These are phyloP conservation scores for Diaporthe australafricana DNA, from an alignment of 2,329 filamentous ascomycete genomes.

Conservation along the genomic window DNA sequence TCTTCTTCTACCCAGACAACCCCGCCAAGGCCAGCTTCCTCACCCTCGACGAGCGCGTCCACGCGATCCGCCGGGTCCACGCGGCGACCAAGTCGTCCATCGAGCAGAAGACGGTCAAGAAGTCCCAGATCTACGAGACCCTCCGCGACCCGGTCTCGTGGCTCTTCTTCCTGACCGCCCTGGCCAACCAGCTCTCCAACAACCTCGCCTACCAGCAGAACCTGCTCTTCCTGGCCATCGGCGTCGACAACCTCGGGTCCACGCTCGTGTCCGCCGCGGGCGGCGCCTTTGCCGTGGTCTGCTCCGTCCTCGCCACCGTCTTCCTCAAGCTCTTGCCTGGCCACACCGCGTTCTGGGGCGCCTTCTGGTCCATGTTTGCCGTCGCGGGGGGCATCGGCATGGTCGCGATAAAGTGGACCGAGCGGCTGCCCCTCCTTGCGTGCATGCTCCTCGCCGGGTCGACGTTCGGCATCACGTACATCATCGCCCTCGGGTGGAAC, in stretches of 20 bases:
- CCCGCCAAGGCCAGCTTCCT: slow-evolving; percentile 39
- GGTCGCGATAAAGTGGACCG: slow-evolving; percentile 46
- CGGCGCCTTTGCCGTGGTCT: slow-evolving; percentile 48
- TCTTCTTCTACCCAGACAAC: slow-evolving; percentile 47
- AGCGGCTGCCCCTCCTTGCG: slow-evolving; percentile 45
- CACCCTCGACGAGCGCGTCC: slow-evolving; percentile 39
- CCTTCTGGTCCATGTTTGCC: slow-evolving; percentile 47
- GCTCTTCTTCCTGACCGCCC: slow-evolving; percentile 44
- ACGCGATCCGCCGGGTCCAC: slow-evolving; percentile 46
- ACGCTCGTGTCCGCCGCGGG: slow-evolving; percentile 53
- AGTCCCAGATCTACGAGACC: slow-evolving; percentile 39
- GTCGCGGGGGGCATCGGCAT: slow-evolving; percentile 46
- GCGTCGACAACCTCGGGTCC: slow-evolving; percentile 51
- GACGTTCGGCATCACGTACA: slow-evolving; percentile 50
- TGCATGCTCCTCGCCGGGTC: slow-evolving; percentile 46
- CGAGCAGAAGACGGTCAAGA: slow-evolving; percentile 52
- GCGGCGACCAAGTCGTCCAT: slow-evolving; percentile 49
- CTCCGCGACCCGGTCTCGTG: slow-evolving; percentile 41
- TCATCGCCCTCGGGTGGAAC: slow-evolving; percentile 51
- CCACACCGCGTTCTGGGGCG: slow-evolving; percentile 46
- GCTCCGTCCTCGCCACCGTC: slow-evolving; percentile 48
- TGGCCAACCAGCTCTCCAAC: slow-evolving; percentile 51
- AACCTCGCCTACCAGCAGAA: slow-evolving; percentile 56
- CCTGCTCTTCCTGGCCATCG: slow-evolving; percentile 49
- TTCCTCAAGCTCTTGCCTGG: slow-evolving; percentile 46